phyloP scores from a whole-genome alignment of 441 rosid genomes.

The Pelargonium cotyledonis region DNA sequence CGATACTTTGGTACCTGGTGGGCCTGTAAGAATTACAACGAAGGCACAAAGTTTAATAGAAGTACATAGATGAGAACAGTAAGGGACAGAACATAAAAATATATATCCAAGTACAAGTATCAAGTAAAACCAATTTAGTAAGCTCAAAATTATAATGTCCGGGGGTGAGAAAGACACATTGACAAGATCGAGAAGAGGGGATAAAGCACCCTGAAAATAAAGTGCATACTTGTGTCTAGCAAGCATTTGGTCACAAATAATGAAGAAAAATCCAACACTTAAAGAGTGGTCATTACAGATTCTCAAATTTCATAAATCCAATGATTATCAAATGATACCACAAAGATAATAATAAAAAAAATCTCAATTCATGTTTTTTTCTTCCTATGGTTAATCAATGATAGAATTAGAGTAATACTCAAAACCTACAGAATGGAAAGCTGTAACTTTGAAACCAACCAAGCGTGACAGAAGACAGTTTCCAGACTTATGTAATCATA shows the following conservation, averaged over 20 bases:
- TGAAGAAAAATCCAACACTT: neutral
- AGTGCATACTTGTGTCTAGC: too few species aligned
- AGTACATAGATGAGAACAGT: neutral
- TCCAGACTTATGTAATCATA: neutral
- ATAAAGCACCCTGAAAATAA: too few species aligned
- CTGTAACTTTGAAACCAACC: neutral
- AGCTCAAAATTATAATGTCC: neutral
- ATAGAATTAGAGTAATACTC: neutral
- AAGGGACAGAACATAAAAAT: neutral
- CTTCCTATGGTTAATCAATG: neutral
- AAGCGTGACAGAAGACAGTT: neutral
- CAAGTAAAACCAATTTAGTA: neutral
- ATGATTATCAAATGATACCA: neutral
- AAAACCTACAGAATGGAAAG: neutral
- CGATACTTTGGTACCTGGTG: constrained; percentile 70
- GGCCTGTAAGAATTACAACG: constrained; percentile 50
- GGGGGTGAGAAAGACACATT: neutral
- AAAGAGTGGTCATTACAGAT: neutral
- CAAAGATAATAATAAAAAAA: neutral
- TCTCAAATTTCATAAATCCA: neutral
- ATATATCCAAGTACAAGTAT: neutral
- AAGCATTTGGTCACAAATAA: neutral
- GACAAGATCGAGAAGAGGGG: too few species aligned
- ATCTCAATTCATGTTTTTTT: neutral
- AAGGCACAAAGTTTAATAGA: constrained; percentile 8